Base-by-base conservation (phyloP, 768 basidiomycete genomes). In the Crepidotus variabilis region DNA sequence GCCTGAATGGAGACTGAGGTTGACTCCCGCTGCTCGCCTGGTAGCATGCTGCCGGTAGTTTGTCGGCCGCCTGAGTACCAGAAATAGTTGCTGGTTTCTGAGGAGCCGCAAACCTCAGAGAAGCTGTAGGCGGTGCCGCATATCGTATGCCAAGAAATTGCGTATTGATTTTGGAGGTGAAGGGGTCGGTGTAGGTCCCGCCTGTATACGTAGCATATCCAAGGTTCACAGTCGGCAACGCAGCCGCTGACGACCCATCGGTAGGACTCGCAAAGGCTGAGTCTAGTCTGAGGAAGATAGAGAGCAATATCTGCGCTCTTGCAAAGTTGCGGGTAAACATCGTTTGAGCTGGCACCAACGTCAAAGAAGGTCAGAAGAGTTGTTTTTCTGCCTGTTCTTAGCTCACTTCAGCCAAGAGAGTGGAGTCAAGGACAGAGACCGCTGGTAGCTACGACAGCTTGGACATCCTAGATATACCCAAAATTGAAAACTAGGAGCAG, bases 191-290 rank as follows among this genome's bases (percentile, higher is more conserved):
- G 14, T 51, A 52, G 21, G 54, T 20, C 3, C 24, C 21, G 1
- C 78, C 80, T 64, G 75, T 69, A 55, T 79, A 81, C 52, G 66
- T 63, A 0, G 79, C 74, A 58, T 79, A 78, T 1, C 78, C 78
- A 11, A 81, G 66, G 54, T 79, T 69, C 14, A 80, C 71, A 33
- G 75, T 61, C n/a, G 52, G 62, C 13, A 61, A 47, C 10, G 52
- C 36, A 45, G 13, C 3, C 13, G 39, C 4, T 3, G 13, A 28
- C 3, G 28, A 28, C 8, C 28, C 28, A 28, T 28, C 28, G 28
- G 28, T 28, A 8, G 28, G 28, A 4, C 28, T 28, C 8, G 28
- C 28, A 28, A 8, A 28, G 8, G 8, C 28, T 8, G 8, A 28
- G 28, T 3, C 8, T 4, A 28, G 8, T 3, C 28, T 28, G 28